Evolutionary conservation across 2,329 filamentous ascomycete genomes (phyloP).

Genomic region (Lecanoromycetidae sp.): DNA sequence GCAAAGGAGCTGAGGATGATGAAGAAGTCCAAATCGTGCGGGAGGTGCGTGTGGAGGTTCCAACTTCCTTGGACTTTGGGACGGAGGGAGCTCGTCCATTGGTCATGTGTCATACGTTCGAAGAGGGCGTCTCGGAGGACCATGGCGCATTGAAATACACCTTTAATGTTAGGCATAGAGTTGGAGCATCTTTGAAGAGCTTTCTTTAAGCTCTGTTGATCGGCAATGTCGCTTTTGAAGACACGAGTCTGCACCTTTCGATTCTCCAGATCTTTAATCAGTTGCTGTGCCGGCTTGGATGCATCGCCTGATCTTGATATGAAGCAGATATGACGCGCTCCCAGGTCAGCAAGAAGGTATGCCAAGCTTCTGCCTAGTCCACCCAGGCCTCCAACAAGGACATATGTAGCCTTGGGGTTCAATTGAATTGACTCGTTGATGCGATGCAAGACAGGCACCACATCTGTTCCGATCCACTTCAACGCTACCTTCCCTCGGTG

Average conservation of each 20-base stretch:
- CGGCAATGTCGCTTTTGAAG: conserved; percentile 39
- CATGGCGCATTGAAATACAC: conserved; percentile 40
- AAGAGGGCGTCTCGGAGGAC: conserved; percentile 28
- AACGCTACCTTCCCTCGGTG: conserved; percentile 13
- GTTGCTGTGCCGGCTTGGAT: not conserved
- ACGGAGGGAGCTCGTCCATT: conserved; percentile 25
- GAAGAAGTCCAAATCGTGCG: conserved; percentile 31
- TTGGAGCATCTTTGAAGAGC: conserved; percentile 27
- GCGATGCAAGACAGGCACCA: not conserved
- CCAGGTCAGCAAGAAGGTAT: conserved; percentile 23
- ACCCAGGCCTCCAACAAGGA: conserved; percentile 25
- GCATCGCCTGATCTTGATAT: conserved; percentile 21
- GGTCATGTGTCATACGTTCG: conserved; percentile 24
- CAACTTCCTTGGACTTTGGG: conserved; percentile 42
- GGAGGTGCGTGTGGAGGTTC: conserved; percentile 26
- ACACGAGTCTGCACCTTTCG: conserved; percentile 35
- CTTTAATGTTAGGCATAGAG: conserved; percentile 32
- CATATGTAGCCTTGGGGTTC: conserved; percentile 20
- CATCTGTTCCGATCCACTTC: conserved; percentile 1
- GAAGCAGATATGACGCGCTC: conserved; percentile 24
- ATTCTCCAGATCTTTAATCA: conserved; percentile 2
- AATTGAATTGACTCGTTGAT: not conserved
- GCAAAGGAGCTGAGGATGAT: conserved; percentile 32
- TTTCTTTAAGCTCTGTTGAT: conserved; percentile 29
- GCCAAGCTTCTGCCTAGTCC: conserved; percentile 25